Percentiles rank a stretch among this genome's conserved stretches.
Evolutionary conservation across 768 basidiomycete species (phyloP).

Genomic region (Nevesoporus exiguus): DNA sequence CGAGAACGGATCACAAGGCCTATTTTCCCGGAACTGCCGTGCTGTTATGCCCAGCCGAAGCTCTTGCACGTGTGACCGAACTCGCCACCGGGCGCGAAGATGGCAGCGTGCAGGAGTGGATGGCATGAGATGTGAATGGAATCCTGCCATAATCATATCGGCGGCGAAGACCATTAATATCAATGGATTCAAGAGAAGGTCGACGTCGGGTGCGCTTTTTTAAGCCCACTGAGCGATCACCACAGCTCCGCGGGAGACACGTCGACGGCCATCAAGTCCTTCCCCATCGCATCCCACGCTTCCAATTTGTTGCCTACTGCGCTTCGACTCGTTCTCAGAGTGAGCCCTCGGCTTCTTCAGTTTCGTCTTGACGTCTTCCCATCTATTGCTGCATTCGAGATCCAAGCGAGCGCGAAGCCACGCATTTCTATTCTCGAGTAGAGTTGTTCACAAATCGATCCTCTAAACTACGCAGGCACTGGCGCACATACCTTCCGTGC

Average conservation of each 20-base stretch:
- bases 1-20: not conserved
- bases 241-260: conserved; percentile 3
- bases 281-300: conserved; percentile 6
- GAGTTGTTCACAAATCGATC: conserved; percentile 2
- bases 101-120: not conserved
- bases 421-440: not conserved
- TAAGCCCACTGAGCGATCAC: not conserved
- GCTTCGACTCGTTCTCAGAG: not conserved
- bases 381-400: not conserved
- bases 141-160: not conserved
- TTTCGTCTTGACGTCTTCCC: not conserved
- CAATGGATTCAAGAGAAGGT: not conserved
- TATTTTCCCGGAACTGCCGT: not conserved
- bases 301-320: conserved; percentile 1
- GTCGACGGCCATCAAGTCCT: not conserved
- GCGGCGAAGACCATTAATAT: too few relatives aligned
- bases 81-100: not conserved
- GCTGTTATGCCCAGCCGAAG: not conserved
- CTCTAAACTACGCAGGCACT: not conserved
- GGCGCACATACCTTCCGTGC: not conserved
- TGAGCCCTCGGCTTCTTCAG: not conserved
- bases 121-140: not conserved
- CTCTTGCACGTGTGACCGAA: not conserved
- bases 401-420: not conserved
- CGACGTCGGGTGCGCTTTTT: not conserved